Base-by-base conservation (phyloP, 176 grass and related monocot genomes). In the Phoenix roebelenii region DNA sequence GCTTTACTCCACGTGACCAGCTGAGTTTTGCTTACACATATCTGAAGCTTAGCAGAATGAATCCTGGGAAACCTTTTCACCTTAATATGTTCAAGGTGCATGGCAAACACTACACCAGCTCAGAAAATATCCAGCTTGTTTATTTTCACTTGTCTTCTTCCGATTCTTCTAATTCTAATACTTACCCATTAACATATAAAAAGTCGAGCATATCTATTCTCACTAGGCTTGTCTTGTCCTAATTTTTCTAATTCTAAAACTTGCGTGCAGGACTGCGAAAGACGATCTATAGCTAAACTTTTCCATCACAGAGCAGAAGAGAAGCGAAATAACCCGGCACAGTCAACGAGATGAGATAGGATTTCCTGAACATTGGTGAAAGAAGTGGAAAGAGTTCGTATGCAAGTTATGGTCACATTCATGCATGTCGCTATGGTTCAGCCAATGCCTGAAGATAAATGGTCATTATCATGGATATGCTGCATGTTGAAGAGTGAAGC, bases 21-120 rank as follows among this genome's bases (percentile, higher is more conserved):
- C 87, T 98, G 73, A 98, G 93, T 72, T 98, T 98, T 73, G 93
- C 93, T 39, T 98, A 98, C 76, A 98, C 93, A 39, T 98, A 89
- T 76, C 80, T 98, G 76, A 98, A 98, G 72, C 88, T 98, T 62
- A 73, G 82, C 65, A 85, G 88, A 71, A 98, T 50, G 68, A 98
- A 98, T 80, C 93, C 81, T 20, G 57, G 62, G 18, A 98, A 83
- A 65, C 74, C 59, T 24, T 92, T 98, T 79, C 62, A 49, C 50
- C 79, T 98, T 49, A 92, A 86, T 73, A 92, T 98, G 93, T 98
- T 98, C 75, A 98, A 98, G 88, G 88, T 92, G 39, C 19, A 68
- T 79, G 54, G 0, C 15, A 9, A 44, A 44, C 35, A 12, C 35
- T 12, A 44, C 35, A 14, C 35, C 10, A 12, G 35, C 35, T 44